Conservation (phyloP, 129 eudicot species). For the Helichrysum umbraculigerum region DNA sequence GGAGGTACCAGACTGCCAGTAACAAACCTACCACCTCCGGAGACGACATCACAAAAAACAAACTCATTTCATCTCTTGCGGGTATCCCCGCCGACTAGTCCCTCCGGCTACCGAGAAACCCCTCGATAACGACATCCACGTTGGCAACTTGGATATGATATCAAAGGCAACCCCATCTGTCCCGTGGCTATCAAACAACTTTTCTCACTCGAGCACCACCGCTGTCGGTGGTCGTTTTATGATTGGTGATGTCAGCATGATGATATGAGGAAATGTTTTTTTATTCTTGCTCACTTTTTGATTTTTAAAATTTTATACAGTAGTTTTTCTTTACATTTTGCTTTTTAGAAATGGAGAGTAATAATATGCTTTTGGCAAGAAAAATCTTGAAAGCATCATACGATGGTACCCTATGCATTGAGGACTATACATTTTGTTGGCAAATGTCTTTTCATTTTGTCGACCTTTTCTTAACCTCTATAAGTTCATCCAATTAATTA, state of each 20-base stretch:
- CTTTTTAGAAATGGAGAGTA: constrained; percentile 31
- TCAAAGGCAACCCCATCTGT: constrained; percentile 38
- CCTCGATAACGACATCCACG: constrained; percentile 37
- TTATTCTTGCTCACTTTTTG: constrained; percentile 42
- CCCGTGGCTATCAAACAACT: constrained; percentile 49
- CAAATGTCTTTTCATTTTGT: constrained; percentile 28
- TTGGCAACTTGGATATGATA: constrained; percentile 48
- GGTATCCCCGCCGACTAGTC: too few species aligned
- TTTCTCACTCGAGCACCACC: constrained; percentile 46
- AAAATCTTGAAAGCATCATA: constrained; percentile 15
- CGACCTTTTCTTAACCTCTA: too few species aligned
- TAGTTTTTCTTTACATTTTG: too few species aligned
- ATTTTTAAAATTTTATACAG: constrained; percentile 13
- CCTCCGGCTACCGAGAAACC: too few species aligned
- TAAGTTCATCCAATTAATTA: too few species aligned
- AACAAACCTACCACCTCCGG: too few species aligned
- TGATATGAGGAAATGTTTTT: constrained; percentile 35
- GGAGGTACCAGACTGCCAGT: too few species aligned
- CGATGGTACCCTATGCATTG: constrained; percentile 24
- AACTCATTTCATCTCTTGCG: too few species aligned
- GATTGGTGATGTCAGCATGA: constrained; percentile 26
- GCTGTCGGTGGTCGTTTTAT: too few species aligned
- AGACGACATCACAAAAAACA: too few species aligned
- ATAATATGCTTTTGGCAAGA: constrained; percentile 33
- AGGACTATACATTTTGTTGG: constrained; percentile 22